A percentile compares a stretch with the other conserved stretches of the same genome.
These are phyloP conservation scores for Tuber melanosporum DNA, from an alignment of 495 filamentous ascomycete genomes.

Conservation along the genomic window DNA sequence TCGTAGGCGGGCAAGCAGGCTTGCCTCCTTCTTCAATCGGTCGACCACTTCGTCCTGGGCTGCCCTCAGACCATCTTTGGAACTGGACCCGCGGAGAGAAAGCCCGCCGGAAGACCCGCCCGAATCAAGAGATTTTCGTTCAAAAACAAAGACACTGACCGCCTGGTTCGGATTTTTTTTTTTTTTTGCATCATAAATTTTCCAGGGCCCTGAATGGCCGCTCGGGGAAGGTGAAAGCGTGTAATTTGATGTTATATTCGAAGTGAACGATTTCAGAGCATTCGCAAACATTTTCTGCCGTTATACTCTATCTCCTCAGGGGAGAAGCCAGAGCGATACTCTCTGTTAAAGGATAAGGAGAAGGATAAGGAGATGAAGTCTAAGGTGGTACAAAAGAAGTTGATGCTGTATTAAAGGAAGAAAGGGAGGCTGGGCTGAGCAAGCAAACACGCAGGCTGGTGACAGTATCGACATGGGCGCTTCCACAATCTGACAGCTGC, in stretches of 20 bases:
- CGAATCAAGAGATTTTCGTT: constrained; percentile 74
- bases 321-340: background rate
- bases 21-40: constrained; percentile 82
- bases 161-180: constrained; percentile 84
- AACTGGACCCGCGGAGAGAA: constrained; percentile 45
- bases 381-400: background rate
- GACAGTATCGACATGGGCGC: background rate
- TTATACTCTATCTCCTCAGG: background rate
- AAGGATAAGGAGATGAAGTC: background rate
- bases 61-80: constrained; percentile 64
- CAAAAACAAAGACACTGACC: constrained; percentile 91
- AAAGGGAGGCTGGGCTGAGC: constrained; percentile 1
- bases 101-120: constrained; percentile 45
- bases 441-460: background rate
- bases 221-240: constrained; percentile 61
- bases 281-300: constrained; percentile 67
- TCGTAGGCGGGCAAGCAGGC: constrained; percentile 72
- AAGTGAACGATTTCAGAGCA: constrained; percentile 83
- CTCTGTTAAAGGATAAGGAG: background rate
- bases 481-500: background rate
- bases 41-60: constrained; percentile 83
- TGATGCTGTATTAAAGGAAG: background rate
- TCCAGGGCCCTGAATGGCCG: constrained; percentile 83
- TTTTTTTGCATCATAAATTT: constrained; percentile 84
- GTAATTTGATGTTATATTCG: constrained; percentile 89